Evolutionary conservation across 495 filamentous ascomycete species (phyloP).

Genomic region (Sabuloglossum arenarium): DNA sequence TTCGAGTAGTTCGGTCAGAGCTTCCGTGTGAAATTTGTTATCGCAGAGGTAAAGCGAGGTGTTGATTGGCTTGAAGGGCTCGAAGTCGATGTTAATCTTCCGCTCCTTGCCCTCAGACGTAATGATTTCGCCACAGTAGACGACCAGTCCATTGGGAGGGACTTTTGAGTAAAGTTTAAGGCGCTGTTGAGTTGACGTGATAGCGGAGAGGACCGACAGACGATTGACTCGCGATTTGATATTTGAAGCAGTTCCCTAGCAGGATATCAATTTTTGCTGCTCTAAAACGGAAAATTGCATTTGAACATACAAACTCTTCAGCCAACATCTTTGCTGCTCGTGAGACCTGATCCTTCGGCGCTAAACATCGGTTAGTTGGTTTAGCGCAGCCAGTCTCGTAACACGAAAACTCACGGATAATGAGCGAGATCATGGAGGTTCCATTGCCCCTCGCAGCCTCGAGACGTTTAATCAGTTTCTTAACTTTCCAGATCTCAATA

Average conservation of each 20-base stretch:
- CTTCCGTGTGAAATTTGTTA: conserved; percentile 99
- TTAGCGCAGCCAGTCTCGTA: background rate
- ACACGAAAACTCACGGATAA: conserved; percentile 52
- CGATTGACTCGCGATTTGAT: conserved; percentile 99
- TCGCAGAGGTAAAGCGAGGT: conserved; percentile 97
- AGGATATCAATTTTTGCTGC: conserved; percentile 8
- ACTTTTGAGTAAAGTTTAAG: conserved; percentile 98
- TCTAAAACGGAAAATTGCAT: conserved; percentile 1
- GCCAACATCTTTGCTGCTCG: conserved; percentile 97
- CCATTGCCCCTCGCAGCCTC: conserved; percentile 87
- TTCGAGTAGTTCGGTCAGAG: conserved; percentile 85
- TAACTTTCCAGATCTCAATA: conserved; percentile 72
- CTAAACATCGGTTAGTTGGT: conserved; percentile 20
- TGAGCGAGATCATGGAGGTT: conserved; percentile 96
- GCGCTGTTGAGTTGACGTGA: conserved; percentile 96
- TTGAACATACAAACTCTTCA: conserved; percentile 80
- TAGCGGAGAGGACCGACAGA: conserved; percentile 89
- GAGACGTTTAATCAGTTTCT: conserved; percentile 93
- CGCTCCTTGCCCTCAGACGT: conserved; percentile 95
- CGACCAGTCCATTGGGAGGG: conserved; percentile 86
- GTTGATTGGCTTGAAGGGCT: conserved; percentile 99
- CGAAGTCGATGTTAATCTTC: conserved; percentile 99
- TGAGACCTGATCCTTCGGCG: conserved; percentile 94
- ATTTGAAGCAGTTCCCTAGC: conserved; percentile 85
- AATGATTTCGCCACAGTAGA: conserved; percentile 99